These are phyloP conservation scores for Beta macrorhiza DNA, from an alignment of 179 eudicot species.

Conservation along the genomic window DNA sequence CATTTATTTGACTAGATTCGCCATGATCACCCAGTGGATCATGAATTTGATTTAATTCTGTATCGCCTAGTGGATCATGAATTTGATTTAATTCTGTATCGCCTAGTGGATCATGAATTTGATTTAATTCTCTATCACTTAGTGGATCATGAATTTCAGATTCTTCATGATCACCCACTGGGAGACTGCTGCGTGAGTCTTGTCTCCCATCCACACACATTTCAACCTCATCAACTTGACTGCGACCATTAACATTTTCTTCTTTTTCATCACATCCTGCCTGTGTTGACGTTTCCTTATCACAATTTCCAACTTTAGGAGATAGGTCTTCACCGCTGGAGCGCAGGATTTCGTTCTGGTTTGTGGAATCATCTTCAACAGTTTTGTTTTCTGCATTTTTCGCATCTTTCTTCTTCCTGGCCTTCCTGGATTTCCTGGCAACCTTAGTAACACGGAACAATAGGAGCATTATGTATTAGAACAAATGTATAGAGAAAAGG, in stretches of 20 bases:
- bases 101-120: neutral
- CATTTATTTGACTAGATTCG: neutral
- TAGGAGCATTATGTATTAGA: slow-evolving; percentile 1
- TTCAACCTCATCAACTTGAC: slow-evolving; percentile 36
- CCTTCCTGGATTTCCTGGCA: slow-evolving; percentile 69
- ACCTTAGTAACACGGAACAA: slow-evolving; percentile 48
- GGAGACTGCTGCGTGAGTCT: slow-evolving; percentile 26
- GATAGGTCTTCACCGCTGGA: slow-evolving; percentile 30
- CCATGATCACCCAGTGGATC: neutral
- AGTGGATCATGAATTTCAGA: slow-evolving; percentile 5
- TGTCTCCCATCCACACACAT: slow-evolving; percentile 31
- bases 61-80: neutral
- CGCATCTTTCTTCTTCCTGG: slow-evolving; percentile 49
- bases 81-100: neutral
- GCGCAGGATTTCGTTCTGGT: slow-evolving; percentile 33
- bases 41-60: neutral
- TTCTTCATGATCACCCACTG: slow-evolving; percentile 29
- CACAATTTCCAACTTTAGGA: slow-evolving; percentile 19
- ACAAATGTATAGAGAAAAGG: neutral
- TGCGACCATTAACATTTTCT: slow-evolving; percentile 25
- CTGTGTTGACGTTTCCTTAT: slow-evolving; percentile 24
- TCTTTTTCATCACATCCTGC: slow-evolving; percentile 29
- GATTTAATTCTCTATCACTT: neutral
- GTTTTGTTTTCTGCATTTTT: slow-evolving; percentile 37
- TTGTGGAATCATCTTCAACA: slow-evolving; percentile 37